phyloP scores from a whole-genome alignment of 2,329 filamentous ascomycete genomes.

The Parafenestella ontariensis region DNA sequence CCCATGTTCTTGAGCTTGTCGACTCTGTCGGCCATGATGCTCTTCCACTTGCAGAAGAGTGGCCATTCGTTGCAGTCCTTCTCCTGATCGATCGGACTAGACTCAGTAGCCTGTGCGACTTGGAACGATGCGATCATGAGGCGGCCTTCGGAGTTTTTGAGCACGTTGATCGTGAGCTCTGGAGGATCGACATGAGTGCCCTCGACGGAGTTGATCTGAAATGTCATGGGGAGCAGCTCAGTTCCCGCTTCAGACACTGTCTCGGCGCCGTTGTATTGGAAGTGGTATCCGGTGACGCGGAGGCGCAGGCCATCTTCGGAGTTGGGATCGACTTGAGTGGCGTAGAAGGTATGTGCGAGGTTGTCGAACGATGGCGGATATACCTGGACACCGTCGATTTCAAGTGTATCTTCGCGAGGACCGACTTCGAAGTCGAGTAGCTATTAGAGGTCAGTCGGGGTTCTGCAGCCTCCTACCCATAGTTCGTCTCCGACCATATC shows the following conservation, averaged over 20 bases:
- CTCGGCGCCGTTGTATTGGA: slow-evolving; percentile 44
- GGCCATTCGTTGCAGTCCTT: slow-evolving; percentile 48
- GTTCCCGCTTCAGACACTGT: slow-evolving; percentile 46
- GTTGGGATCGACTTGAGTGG: slow-evolving; percentile 43
- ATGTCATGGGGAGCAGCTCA: slow-evolving; percentile 49
- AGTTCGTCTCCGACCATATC: background rate
- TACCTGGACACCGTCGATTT: slow-evolving; percentile 47
- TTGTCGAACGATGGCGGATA: slow-evolving; percentile 47
- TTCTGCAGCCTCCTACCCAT: background rate
- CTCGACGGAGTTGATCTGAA: slow-evolving; percentile 47
- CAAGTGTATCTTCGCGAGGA: slow-evolving; percentile 36
- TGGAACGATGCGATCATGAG: slow-evolving; percentile 50
- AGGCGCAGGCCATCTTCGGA: slow-evolving; percentile 37
- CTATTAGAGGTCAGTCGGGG: slow-evolving; percentile 34
- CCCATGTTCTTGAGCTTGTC: slow-evolving; percentile 44
- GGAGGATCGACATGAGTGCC: slow-evolving; percentile 39
- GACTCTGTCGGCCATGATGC: slow-evolving; percentile 44
- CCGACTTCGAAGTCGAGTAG: slow-evolving; percentile 49
- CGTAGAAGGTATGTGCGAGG: slow-evolving; percentile 38
- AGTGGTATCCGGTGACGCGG: slow-evolving; percentile 45
- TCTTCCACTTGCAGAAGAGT: slow-evolving; percentile 53
- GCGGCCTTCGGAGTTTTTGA: slow-evolving; percentile 46
- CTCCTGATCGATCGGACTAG: slow-evolving; percentile 25
- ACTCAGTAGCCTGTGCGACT: slow-evolving; percentile 26
- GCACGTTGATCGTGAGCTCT: slow-evolving; percentile 45